These are phyloP conservation scores for Austroboletus festivus DNA, from an alignment of 768 basidiomycete genomes.

Conservation along the genomic window DNA sequence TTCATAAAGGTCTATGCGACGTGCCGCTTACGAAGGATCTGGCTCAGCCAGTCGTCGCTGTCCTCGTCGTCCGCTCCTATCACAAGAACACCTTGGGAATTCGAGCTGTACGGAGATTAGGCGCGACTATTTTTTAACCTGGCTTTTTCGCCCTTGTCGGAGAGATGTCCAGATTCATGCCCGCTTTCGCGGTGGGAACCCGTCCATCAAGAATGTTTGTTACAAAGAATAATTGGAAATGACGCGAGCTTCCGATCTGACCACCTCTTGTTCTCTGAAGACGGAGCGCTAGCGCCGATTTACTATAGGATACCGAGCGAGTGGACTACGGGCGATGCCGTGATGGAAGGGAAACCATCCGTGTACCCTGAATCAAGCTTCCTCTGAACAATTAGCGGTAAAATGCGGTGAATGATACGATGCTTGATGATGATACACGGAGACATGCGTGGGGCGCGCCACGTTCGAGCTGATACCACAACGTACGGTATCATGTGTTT, in stretches of 20 bases:
- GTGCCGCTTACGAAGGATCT: slow-evolving; percentile 72
- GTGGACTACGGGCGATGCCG: slow-evolving; percentile 18
- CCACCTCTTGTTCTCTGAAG: slow-evolving; percentile 2
- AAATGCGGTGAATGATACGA: background rate
- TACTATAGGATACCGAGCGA: slow-evolving; percentile 15
- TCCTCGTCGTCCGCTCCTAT: slow-evolving; percentile 34
- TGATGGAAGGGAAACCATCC: slow-evolving; percentile 4
- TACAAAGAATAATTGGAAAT: slow-evolving; percentile 23
- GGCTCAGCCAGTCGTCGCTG: slow-evolving; percentile 52
- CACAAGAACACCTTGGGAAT: slow-evolving; percentile 69
- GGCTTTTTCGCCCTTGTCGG: slow-evolving; percentile 5
- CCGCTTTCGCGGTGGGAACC: slow-evolving; percentile 18
- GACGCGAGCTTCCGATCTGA: slow-evolving; percentile 13
- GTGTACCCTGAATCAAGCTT: slow-evolving; percentile 8
- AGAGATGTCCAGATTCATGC: slow-evolving; percentile 12
- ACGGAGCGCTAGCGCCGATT: slow-evolving; percentile 24
- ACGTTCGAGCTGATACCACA: slow-evolving; percentile 8
- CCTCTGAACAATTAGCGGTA: slow-evolving; percentile 9
- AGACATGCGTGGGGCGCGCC: slow-evolving; percentile 14
- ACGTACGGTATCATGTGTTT: background rate
- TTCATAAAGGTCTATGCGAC: slow-evolving; percentile 76
- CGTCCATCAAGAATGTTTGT: slow-evolving; percentile 14
- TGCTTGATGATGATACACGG: background rate
- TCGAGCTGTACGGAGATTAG: slow-evolving; percentile 57
- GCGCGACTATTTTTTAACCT: slow-evolving; percentile 10